Evolutionary conservation across 805 yeast species (phyloP).

Genomic region (Lipomyces sp.): DNA sequence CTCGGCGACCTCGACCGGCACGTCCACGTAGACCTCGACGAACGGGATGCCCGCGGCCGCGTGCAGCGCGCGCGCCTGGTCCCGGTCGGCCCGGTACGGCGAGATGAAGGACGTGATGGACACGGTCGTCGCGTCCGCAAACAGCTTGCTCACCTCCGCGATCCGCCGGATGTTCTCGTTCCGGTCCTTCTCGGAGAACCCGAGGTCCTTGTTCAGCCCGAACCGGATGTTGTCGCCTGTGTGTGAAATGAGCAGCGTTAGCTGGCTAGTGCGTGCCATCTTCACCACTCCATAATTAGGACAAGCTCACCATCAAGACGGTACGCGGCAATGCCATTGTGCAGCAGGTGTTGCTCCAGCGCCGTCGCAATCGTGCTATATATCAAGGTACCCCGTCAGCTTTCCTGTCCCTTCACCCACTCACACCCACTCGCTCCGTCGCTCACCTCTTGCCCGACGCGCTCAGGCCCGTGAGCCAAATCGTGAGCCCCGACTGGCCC

Average conservation of each 20-base stretch:
- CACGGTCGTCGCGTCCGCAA: slow-evolving; percentile 87
- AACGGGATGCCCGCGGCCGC: slow-evolving; percentile 72
- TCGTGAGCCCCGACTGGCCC: slow-evolving; percentile 81
- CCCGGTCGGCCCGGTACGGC: slow-evolving; percentile 83
- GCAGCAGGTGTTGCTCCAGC: slow-evolving; percentile 74
- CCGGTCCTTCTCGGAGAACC: slow-evolving; percentile 86
- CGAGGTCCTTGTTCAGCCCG: slow-evolving; percentile 92
- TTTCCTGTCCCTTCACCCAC: neutral
- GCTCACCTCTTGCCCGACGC: slow-evolving; percentile 76
- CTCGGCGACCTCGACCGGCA: slow-evolving; percentile 91
- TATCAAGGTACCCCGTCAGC: neutral
- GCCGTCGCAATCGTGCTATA: slow-evolving; percentile 86
- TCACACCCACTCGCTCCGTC: neutral
- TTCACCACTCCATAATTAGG: slow-evolving; percentile 34
- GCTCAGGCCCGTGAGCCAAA: slow-evolving; percentile 93
- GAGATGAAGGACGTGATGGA: slow-evolving; percentile 90
- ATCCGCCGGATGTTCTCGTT: slow-evolving; percentile 94
- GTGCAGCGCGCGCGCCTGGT: slow-evolving; percentile 81
- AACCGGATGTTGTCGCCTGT: slow-evolving; percentile 78
- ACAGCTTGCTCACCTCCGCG: slow-evolving; percentile 88
- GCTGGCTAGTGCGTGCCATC: neutral
- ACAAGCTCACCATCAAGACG: slow-evolving; percentile 64
- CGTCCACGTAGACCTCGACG: slow-evolving; percentile 88
- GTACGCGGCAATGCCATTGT: slow-evolving; percentile 68
- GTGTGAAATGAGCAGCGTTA: no score